These are phyloP conservation scores for Pyronema domesticum DNA, from an alignment of 495 filamentous ascomycete species.

Conservation along the genomic window DNA sequence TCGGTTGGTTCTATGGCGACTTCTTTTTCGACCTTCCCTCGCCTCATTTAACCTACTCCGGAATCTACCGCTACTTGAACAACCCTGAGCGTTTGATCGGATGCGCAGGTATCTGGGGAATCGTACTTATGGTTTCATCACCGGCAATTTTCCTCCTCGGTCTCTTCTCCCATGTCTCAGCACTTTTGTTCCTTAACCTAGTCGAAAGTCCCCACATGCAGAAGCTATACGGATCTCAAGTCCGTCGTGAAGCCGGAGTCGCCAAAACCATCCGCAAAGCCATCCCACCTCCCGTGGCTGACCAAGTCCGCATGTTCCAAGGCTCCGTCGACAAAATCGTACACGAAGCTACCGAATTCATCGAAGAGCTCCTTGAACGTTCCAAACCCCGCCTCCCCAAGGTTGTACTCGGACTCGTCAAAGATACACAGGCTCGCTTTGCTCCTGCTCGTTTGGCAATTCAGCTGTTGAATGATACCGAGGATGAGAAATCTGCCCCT, in stretches of 20 bases:
- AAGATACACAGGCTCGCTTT: slow-evolving; percentile 75
- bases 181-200: slow-evolving; percentile 74
- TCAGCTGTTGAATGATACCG: slow-evolving; percentile 37
- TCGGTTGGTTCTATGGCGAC: slow-evolving; percentile 98
- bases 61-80: slow-evolving; percentile 95
- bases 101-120: slow-evolving; percentile 88
- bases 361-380: slow-evolving; percentile 77
- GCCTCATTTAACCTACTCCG: slow-evolving; percentile 79
- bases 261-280: slow-evolving; percentile 77
- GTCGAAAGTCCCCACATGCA: slow-evolving; percentile 97
- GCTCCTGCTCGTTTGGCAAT: slow-evolving; percentile 77
- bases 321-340: slow-evolving; percentile 75
- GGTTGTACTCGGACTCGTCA: slow-evolving; percentile 69
- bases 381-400: slow-evolving; percentile 76
- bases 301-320: slow-evolving; percentile 44
- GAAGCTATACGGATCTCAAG: slow-evolving; percentile 73
- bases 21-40: slow-evolving; percentile 82
- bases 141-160: slow-evolving; percentile 67
- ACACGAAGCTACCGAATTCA: slow-evolving; percentile 63
- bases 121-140: slow-evolving; percentile 81
- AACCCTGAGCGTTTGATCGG: slow-evolving; percentile 91
- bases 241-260: slow-evolving; percentile 75
- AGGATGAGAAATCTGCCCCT: slow-evolving; percentile 49
- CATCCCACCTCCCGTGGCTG: slow-evolving; percentile 58
- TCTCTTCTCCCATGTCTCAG: slow-evolving; percentile 65